Conservation (phyloP, 495 filamentous ascomycete genomes). For the Letharia columbiana region DNA sequence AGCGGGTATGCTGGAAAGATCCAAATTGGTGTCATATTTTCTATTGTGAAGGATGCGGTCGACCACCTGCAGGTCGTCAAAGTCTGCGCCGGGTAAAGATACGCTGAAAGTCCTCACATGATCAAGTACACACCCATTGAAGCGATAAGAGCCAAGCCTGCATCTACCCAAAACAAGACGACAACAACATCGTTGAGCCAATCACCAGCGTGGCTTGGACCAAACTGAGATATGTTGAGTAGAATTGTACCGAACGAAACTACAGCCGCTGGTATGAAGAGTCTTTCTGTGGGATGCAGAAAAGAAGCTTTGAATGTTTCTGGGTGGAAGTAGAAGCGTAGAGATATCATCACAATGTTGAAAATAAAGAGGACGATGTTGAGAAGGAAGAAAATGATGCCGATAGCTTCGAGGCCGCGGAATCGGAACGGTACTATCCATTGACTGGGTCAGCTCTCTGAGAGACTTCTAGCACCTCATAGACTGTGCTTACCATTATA, state of each 20-base stretch:
- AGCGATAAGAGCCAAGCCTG: constrained; percentile 51
- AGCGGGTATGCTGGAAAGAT: constrained; percentile 87
- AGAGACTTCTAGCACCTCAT: neutral
- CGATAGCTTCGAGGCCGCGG: constrained; percentile 60
- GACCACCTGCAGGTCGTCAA: constrained; percentile 48
- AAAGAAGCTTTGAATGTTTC: constrained; percentile 66
- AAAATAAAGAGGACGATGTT: constrained; percentile 65
- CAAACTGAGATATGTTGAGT: constrained; percentile 74
- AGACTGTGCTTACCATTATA: constrained; percentile 46
- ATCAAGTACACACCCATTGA: constrained; percentile 66
- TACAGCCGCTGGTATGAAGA: constrained; percentile 69
- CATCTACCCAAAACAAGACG: constrained; percentile 68
- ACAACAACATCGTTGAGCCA: constrained; percentile 60
- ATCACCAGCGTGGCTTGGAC: constrained; percentile 51
- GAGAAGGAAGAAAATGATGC: constrained; percentile 64
- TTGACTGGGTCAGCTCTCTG: neutral
- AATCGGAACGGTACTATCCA: constrained; percentile 59
- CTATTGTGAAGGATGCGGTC: constrained; percentile 68
- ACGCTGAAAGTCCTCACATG: constrained; percentile 37
- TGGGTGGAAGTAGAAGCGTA: constrained; percentile 62
- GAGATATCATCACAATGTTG: constrained; percentile 57
- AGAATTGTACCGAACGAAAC: constrained; percentile 67
- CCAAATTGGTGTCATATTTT: constrained; percentile 85
- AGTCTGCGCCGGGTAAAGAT: neutral
- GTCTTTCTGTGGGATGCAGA: constrained; percentile 66